These are phyloP conservation scores for Zasmidium cellare DNA, from an alignment of 2,329 filamentous ascomycete genomes.

Conservation along the genomic window DNA sequence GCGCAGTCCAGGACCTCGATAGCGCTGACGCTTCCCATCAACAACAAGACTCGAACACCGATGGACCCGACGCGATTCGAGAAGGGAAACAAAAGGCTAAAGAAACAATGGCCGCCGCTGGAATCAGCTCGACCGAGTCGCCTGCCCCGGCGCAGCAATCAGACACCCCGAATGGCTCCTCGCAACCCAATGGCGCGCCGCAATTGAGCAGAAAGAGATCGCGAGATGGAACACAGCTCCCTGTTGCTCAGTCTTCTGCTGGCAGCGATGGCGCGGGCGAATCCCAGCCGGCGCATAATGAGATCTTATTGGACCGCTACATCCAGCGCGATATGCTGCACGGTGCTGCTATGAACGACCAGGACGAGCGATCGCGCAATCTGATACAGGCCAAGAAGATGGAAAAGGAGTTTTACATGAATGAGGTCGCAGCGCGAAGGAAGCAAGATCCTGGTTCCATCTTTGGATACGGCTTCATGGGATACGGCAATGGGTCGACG, in stretches of 20 bases:
- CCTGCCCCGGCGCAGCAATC: constrained; percentile 29
- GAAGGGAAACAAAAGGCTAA: constrained; percentile 63
- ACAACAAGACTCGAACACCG: constrained; percentile 19
- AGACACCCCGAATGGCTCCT: constrained; percentile 22
- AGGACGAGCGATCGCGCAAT: constrained; percentile 41
- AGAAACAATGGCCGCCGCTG: constrained; percentile 58
- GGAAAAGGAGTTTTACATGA: constrained; percentile 67
- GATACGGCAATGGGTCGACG: constrained; percentile 84
- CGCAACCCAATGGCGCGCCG: constrained; percentile 48
- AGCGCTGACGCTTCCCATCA: constrained; percentile 17
- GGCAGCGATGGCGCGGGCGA: constrained; percentile 17
- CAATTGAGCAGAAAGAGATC: constrained; percentile 58
- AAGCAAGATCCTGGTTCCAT: constrained; percentile 58
- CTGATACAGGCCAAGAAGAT: constrained; percentile 63
- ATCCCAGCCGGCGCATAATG: constrained; percentile 25
- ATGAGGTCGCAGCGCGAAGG: constrained; percentile 63
- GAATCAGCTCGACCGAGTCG: constrained; percentile 37
- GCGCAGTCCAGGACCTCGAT: constrained; percentile 25
- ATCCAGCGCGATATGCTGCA: constrained; percentile 64
- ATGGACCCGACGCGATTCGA: constrained; percentile 49
- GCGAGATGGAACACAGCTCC: constrained; percentile 58
- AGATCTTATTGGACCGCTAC: constrained; percentile 61
- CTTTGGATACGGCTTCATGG: constrained; percentile 75
- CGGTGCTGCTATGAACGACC: constrained; percentile 53
- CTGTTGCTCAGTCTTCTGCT: constrained; percentile 31